phyloP scores from a whole-genome alignment of 2,329 filamentous ascomycete species.

The Colletotrichum sp. region DNA sequence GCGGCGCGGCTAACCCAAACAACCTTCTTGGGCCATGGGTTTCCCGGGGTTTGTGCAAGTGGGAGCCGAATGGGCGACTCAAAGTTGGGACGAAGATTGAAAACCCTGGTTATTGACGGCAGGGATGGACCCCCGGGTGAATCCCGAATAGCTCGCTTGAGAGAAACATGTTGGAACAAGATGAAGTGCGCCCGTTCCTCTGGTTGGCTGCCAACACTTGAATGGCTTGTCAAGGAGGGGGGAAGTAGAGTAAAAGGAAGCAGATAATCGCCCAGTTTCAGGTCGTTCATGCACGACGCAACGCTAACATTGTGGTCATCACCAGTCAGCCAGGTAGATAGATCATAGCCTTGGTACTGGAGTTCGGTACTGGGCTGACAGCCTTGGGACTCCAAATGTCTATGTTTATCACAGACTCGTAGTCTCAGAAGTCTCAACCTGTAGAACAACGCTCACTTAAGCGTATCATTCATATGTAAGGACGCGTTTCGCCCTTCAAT shows the following conservation, averaged over 20 bases:
- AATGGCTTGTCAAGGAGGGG: not conserved
- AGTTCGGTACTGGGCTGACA: not conserved
- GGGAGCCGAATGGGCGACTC: not conserved
- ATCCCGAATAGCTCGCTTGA: not conserved
- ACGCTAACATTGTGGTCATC: not conserved
- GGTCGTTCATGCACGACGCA: not conserved
- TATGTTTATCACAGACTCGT: not conserved
- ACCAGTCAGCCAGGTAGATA: not conserved
- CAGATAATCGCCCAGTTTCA: conserved; percentile 16
- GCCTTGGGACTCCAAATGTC: not conserved
- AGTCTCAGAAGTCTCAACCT: not conserved
- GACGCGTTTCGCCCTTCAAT: not conserved
- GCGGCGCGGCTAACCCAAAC: conserved; percentile 18
- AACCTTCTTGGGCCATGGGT: conserved; percentile 9
- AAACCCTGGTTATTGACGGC: not conserved
- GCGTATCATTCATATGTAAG: not conserved
- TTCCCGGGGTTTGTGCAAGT: not conserved
- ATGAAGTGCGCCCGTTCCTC: not conserved
- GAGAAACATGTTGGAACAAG: not conserved
- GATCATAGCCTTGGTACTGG: not conserved
- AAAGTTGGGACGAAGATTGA: not conserved
- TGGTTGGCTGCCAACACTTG: not conserved
- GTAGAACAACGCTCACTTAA: not conserved
- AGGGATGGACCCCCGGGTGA: not conserved
- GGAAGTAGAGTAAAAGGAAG: not conserved